Conservation (phyloP, 2,329 filamentous ascomycete genomes). For the Cladosporium halotolerans region DNA sequence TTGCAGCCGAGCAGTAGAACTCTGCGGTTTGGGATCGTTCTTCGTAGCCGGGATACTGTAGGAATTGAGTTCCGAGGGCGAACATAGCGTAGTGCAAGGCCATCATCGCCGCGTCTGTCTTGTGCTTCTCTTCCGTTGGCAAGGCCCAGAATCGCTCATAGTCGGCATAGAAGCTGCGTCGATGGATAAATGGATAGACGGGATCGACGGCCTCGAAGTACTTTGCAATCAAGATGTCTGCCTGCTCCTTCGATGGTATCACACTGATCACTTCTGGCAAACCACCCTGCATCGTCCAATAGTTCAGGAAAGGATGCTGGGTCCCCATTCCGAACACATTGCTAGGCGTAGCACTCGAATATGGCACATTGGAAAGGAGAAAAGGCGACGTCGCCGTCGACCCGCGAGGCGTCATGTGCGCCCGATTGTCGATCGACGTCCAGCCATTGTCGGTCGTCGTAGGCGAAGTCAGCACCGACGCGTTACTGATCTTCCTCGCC, state of each 20-base stretch:
- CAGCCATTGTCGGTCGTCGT: slow-evolving; percentile 25
- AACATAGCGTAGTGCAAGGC: slow-evolving; percentile 72
- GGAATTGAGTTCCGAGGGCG: slow-evolving; percentile 72
- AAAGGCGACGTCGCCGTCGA: slow-evolving; percentile 33
- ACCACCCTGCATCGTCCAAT: slow-evolving; percentile 75
- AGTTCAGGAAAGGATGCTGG: slow-evolving; percentile 75
- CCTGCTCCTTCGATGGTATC: slow-evolving; percentile 68
- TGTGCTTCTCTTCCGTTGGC: slow-evolving; percentile 49
- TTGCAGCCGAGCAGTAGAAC: slow-evolving; percentile 71
- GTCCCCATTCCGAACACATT: slow-evolving; percentile 77
- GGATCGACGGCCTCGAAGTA: slow-evolving; percentile 63
- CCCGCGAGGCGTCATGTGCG: slow-evolving; percentile 10
- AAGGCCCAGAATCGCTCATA: slow-evolving; percentile 74
- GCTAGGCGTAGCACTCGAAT: slow-evolving; percentile 62
- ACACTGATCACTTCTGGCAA: slow-evolving; percentile 69
- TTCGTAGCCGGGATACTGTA: slow-evolving; percentile 49
- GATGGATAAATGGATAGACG: slow-evolving; percentile 74
- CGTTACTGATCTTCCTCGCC: slow-evolving; percentile 25
- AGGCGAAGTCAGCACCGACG: slow-evolving; percentile 22
- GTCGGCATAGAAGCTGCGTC: slow-evolving; percentile 68
- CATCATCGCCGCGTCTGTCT: slow-evolving; percentile 61
- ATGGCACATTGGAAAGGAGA: slow-evolving; percentile 66
- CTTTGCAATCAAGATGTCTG: slow-evolving; percentile 58
- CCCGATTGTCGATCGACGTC: slow-evolving; percentile 20
- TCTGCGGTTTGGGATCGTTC: slow-evolving; percentile 71